Conservation (phyloP, 371 early-diverging fungal species). For the Apophysomyces trapeziformis region DNA sequence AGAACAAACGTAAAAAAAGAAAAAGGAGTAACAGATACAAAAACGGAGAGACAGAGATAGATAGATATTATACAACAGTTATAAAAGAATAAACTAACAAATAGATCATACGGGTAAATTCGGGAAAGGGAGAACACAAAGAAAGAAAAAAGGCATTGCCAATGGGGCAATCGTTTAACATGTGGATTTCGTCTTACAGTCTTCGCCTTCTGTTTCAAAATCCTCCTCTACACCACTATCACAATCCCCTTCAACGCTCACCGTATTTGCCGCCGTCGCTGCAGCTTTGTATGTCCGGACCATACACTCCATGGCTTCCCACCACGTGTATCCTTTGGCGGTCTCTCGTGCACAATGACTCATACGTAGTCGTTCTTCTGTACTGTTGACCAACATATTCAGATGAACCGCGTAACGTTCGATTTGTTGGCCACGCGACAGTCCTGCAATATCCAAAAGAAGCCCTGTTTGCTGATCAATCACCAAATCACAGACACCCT, state of each 20-base stretch:
- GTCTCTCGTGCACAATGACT: constrained; percentile 26
- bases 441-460: constrained; percentile 28
- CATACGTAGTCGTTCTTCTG: constrained; percentile 24
- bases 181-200: not conserved
- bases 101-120: constrained; percentile 8
- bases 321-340: constrained; percentile 48
- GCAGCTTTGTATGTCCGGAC: constrained; percentile 38
- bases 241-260: not conserved
- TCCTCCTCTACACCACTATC: constrained; percentile 3
- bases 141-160: not conserved
- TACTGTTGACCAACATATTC: constrained; percentile 22
- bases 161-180: not conserved
- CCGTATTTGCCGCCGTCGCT: not conserved
- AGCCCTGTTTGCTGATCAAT: constrained; percentile 44
- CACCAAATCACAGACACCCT: constrained; percentile 52
- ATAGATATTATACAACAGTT: no score
- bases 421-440: constrained; percentile 23
- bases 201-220: not conserved
- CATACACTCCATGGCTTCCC: constrained; percentile 52
- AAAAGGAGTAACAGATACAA: not conserved
- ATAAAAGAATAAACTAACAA: not conserved
- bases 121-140: not conserved
- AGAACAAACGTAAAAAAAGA: not conserved
- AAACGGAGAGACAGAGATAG: no score
- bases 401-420: constrained; percentile 29